Base-by-base conservation (phyloP, 176 grass and related monocot genomes). In the Eleusine indica region DNA sequence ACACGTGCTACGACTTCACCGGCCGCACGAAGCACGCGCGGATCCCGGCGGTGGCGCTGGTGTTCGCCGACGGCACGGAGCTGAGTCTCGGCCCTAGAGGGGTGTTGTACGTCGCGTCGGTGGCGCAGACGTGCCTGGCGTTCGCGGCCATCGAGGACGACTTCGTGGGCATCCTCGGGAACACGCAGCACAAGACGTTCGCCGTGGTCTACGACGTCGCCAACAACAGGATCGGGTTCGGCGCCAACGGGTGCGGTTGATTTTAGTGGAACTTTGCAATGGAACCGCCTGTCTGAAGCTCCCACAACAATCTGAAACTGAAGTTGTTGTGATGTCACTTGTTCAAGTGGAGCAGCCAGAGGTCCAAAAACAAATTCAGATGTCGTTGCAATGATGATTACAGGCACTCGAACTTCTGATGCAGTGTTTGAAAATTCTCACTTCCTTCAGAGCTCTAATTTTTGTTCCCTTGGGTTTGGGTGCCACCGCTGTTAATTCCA, bases 1-100 rank as follows among this genome's bases (percentile, higher is more conserved):
- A 97, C 86, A 93, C 88, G 9, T 97, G 95, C 79, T 97, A 91
- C 75, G 77, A 97, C 89, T 80, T 97, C 52, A 91, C 86, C 8
- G 87, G 84, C 0, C 58, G 84, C 66, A 38, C 0, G 6, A 85
- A 0, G 9, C 82, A 0, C 6, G 86, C 92, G 84, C 28, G 19
- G 15, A 71, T 97, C 71, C 92, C 95, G 72, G 38, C 60, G 19
- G 78, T 94, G 78, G 64, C 44, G 79, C 85, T 94, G 71, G 82
- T 84, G 77, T 94, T 97, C 82, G 84, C 62, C 30, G 74, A 72
- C 70, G 84, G 88, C 49, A 11, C 90, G 44, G 68, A 64, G 7
- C 61, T 97, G 25, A 18, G 6, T 29, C 81, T 93, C 3, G 58
- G 83, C 74, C 79, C 83, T 69, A 67, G 46, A 10, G 92, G 95